Conservation (phyloP, 2,329 filamentous ascomycete genomes). For the Atkinsonella texensis region DNA sequence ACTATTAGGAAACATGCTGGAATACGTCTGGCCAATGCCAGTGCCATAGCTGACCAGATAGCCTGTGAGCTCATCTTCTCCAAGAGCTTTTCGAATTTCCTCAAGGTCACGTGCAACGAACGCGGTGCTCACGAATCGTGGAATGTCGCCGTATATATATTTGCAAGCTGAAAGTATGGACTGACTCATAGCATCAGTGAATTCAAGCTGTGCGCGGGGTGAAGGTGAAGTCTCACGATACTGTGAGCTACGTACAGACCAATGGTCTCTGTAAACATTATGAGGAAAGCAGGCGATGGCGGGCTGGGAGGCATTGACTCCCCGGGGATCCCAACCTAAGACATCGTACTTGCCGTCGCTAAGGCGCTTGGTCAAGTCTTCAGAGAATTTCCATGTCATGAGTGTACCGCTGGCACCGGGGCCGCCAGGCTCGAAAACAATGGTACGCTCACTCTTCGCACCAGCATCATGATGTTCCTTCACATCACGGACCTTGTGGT, state of each 20-base stretch:
- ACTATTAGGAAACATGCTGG: constrained; percentile 35
- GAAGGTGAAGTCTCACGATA: constrained; percentile 26
- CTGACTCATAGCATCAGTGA: constrained; percentile 34
- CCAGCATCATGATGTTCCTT: constrained; percentile 11
- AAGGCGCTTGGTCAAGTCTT: constrained; percentile 26
- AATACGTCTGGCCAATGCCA: constrained; percentile 39
- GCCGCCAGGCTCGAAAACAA: constrained; percentile 39
- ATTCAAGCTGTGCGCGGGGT: constrained; percentile 25
- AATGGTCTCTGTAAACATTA: constrained; percentile 33
- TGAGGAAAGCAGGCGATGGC: constrained; percentile 33
- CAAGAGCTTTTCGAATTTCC: constrained; percentile 32
- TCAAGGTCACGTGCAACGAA: constrained; percentile 37
- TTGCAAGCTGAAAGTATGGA: constrained; percentile 32
- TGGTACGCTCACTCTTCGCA: constrained; percentile 31
- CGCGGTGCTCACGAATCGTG: constrained; percentile 33
- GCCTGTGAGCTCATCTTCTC: constrained; percentile 34
- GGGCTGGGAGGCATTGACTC: constrained; percentile 36
- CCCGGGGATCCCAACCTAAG: constrained; percentile 42
- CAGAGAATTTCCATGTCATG: constrained; percentile 26
- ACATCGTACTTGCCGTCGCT: constrained; percentile 33
- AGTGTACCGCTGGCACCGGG: constrained; percentile 35
- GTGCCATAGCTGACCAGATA: constrained; percentile 41
- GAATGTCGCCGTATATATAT: constrained; percentile 30
- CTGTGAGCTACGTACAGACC: constrained; percentile 27
- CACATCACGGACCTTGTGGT: neutral